Evolutionary conservation across 1,284 basidiomycete genomes (phyloP).

Genomic region (Meripilus lineatus): DNA sequence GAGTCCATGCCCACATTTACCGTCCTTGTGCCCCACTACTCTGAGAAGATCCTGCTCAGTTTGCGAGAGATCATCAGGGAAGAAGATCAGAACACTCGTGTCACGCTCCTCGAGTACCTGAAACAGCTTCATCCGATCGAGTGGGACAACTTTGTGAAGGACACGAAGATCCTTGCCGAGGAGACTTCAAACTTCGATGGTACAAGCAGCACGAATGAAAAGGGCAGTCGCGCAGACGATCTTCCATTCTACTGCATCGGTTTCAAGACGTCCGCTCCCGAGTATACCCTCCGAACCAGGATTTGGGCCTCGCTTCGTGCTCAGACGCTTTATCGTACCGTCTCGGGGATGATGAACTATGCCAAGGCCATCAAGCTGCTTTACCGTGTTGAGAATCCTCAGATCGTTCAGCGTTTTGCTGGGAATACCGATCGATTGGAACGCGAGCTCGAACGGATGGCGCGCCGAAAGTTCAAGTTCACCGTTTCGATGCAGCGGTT

Average conservation of each 20-base stretch:
- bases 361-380: conserved; percentile 99
- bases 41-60: conserved; percentile 93
- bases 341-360: conserved; percentile 99
- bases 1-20: conserved; percentile 98
- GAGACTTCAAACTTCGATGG: conserved; percentile 69
- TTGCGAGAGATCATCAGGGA: conserved; percentile 95
- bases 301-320: conserved; percentile 99
- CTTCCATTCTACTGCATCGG: conserved; percentile 99
- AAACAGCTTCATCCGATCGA: conserved; percentile 99
- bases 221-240: conserved; percentile 82
- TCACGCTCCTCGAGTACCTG: conserved; percentile 93
- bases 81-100: conserved; percentile 93
- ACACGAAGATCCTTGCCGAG: conserved; percentile 98
- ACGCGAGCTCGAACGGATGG: conserved; percentile 95
- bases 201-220: conserved; percentile 66
- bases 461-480: conserved; percentile 98
- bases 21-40: conserved; percentile 94
- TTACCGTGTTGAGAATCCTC: conserved; percentile 99
- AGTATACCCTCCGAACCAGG: conserved; percentile 97
- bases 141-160: conserved; percentile 99
- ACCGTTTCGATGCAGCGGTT: conserved; percentile 99
- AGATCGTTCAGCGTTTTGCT: conserved; percentile 93
- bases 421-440: conserved; percentile 97
- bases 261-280: conserved; percentile 98
- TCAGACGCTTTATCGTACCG: conserved; percentile 97